Percentiles rank a stretch among this genome's conserved stretches.
These are phyloP conservation scores for Urtica urens DNA, from an alignment of 306 rosid species.

Conservation along the genomic window DNA sequence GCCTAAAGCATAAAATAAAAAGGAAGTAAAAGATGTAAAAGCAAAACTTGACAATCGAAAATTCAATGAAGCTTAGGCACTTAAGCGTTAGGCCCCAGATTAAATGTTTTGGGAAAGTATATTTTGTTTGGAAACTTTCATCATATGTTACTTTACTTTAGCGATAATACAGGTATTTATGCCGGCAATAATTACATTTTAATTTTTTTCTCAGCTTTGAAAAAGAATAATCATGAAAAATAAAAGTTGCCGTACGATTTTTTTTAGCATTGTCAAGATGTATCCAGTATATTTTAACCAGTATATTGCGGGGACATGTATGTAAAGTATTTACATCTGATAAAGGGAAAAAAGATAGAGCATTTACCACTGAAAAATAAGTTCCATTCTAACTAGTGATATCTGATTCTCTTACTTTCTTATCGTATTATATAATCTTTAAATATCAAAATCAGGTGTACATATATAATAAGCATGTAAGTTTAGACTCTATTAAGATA, in stretches of 20 bases:
- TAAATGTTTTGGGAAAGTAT: conserved; percentile 14
- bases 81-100: not conserved
- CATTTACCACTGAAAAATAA: too few species aligned
- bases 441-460: too few species aligned
- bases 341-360: too few species aligned
- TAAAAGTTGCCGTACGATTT: not conserved
- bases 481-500: too few species aligned
- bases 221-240: not conserved
- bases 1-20: conserved; percentile 13
- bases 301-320: too few species aligned
- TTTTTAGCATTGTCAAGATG: not conserved
- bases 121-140: conserved; percentile 20
- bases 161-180: conserved; percentile 26
- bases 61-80: conserved; percentile 5
- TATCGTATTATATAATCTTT: too few species aligned
- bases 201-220: conserved; percentile 12
- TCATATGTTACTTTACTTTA: conserved; percentile 38
- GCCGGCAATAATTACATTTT: not conserved
- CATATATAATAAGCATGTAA: too few species aligned
- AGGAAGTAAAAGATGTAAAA: not conserved
- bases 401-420: too few species aligned
- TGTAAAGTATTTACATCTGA: too few species aligned
- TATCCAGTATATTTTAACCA: not conserved
- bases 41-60: conserved; percentile 7
- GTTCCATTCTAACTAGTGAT: too few species aligned